Base-by-base conservation (phyloP, 306 rosid genomes). In the Lathyrus tuberosus region DNA sequence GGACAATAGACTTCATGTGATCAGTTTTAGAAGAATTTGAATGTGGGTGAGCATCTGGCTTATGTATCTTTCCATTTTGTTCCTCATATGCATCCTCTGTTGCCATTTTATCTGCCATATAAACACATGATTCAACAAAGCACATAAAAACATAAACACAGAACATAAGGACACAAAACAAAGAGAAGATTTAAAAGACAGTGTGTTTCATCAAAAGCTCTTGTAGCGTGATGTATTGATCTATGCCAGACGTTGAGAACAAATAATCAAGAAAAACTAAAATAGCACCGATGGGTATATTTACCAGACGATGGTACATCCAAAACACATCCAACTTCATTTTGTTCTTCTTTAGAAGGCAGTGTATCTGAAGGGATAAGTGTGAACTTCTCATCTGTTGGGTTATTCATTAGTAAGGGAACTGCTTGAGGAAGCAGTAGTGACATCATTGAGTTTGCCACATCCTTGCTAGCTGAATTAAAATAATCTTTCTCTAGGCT, bases 361-460 rank as follows among this genome's bases (percentile, higher is more conserved):
- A 64, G 65, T 38, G 24, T 44, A 77, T 77, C 78, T 38, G 69
- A 67, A 74, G 83, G 56, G 71, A 72, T 73, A 38, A 53, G 28
- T 31, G 43, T 12, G 38, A 69, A 73, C 59, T 75, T 81, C 78
- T 82, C 81, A 78, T 80, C 73, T 75, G 61, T 75, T 60, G 88
- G 78, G 65, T 72, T 67, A 65, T 78, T 80, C 44, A 74, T 79
- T 33, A 92, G 87, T 58, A 92, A 77, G 63, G 98, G 96, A 84
- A 92, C 72, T 76, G 92, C 95, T 81, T 86, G 95, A 17, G 98
- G 98, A 80, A 92, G 93, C 58, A 90, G 81, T 81, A 86, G 71
- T 49, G 83, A 70, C 91, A 92, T 92, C 96, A 92, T 89, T 79
- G 90, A 86, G 70, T 84, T 86, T 47, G 87, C 87, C 70, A 81